A percentile compares a stretch with the other conserved stretches of the same genome.
Conservation (phyloP, 805 yeast genomes). For the Tetrapisispora namnaoensis region DNA sequence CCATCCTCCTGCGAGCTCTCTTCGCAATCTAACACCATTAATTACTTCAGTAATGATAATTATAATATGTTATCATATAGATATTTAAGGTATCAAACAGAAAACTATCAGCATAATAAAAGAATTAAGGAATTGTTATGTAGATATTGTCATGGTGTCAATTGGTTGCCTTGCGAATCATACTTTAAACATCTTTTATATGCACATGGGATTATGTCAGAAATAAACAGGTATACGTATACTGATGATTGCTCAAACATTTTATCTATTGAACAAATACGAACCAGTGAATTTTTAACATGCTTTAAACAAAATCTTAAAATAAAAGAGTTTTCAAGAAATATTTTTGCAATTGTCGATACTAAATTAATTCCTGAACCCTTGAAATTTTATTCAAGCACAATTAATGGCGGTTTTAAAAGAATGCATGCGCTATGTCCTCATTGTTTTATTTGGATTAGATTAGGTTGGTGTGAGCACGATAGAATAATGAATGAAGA, state of each 20-base stretch:
- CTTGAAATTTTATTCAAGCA: constrained; percentile 7
- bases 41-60: neutral
- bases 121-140: constrained; percentile 11
- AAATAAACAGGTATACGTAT: constrained; percentile 1
- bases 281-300: constrained; percentile 1
- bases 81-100: constrained; percentile 6
- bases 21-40: neutral
- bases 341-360: constrained; percentile 5
- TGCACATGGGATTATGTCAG: constrained; percentile 18
- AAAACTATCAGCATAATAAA: neutral
- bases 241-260: neutral
- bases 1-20: constrained; percentile 4
- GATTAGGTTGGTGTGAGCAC: constrained; percentile 14
- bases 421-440: constrained; percentile 15
- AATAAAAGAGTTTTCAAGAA: constrained; percentile 8
- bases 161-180: constrained; percentile 10
- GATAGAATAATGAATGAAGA: constrained; percentile 11
- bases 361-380: constrained; percentile 15
- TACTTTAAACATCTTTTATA: constrained; percentile 15
- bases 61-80: constrained; percentile 6
- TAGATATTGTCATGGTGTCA: constrained; percentile 16
- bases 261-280: neutral
- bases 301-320: constrained; percentile 5
- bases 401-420: constrained; percentile 8
- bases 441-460: constrained; percentile 11